A percentile compares a stretch with the other conserved stretches of the same genome.
These are phyloP conservation scores for Xerocomus brunneocitrinus DNA, from an alignment of 768 basidiomycete species.

Conservation along the genomic window DNA sequence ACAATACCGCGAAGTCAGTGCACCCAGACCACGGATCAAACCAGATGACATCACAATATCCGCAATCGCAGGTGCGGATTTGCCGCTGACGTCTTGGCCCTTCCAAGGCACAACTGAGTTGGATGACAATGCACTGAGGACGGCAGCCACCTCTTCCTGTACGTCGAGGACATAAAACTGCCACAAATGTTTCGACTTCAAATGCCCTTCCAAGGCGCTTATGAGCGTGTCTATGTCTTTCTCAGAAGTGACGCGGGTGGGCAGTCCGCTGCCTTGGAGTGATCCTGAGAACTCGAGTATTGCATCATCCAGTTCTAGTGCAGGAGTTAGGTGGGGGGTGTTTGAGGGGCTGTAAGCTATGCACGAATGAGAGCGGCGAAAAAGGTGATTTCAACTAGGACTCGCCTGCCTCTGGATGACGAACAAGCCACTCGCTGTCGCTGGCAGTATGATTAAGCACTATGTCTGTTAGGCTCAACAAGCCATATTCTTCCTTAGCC, in stretches of 20 bases:
- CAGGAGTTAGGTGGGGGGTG: slow-evolving; percentile 88
- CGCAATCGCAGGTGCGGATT: slow-evolving; percentile 62
- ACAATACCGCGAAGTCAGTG: slow-evolving; percentile 63
- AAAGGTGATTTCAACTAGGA: background rate
- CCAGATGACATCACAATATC: slow-evolving; percentile 50
- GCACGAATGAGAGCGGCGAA: slow-evolving; percentile 1
- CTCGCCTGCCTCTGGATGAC: slow-evolving; percentile 94
- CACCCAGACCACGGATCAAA: slow-evolving; percentile 54
- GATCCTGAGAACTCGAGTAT: slow-evolving; percentile 75
- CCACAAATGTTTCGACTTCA: slow-evolving; percentile 76
- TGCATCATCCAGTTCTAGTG: slow-evolving; percentile 85
- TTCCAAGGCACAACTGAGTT: slow-evolving; percentile 51
- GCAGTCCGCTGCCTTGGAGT: slow-evolving; percentile 63
- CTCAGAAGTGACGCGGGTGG: slow-evolving; percentile 59
- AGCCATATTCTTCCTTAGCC: slow-evolving; percentile 81
- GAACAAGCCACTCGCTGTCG: slow-evolving; percentile 84
- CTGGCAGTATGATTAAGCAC: slow-evolving; percentile 97
- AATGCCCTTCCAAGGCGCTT: slow-evolving; percentile 51
- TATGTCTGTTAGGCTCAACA: slow-evolving; percentile 89
- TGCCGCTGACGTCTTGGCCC: slow-evolving; percentile 55
- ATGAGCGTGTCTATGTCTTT: slow-evolving; percentile 68
- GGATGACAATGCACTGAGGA: slow-evolving; percentile 34
- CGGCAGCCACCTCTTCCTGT: slow-evolving; percentile 52
- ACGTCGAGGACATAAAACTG: slow-evolving; percentile 91
- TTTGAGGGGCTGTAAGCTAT: slow-evolving; percentile 87